Conservation (phyloP, 768 basidiomycete species). For the Tylopilus subfusipes region DNA sequence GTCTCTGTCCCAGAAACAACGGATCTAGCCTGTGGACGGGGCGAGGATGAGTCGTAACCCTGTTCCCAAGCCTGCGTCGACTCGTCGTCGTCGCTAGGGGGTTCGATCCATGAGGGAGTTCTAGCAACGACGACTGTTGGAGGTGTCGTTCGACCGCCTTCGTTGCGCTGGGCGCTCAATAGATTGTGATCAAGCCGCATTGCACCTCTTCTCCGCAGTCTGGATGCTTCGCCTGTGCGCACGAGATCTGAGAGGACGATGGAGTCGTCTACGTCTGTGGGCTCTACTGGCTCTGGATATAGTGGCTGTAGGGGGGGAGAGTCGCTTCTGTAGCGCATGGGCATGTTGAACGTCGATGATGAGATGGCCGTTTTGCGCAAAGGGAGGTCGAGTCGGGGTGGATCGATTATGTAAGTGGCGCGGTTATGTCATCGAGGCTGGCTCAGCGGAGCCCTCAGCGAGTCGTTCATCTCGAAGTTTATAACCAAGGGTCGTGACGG, state of each 20-base stretch:
- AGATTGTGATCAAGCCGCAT: conserved; percentile 54
- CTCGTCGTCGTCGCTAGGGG: conserved; percentile 32
- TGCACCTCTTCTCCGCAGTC: conserved; percentile 69
- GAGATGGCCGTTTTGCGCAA: conserved; percentile 24
- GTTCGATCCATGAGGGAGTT: conserved; percentile 34
- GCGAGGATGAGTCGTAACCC: conserved; percentile 28
- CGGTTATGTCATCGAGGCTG: conserved; percentile 3
- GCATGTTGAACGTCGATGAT: conserved; percentile 24
- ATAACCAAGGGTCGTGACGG: too few species aligned
- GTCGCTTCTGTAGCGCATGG: conserved; percentile 29
- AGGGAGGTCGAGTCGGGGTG: not conserved
- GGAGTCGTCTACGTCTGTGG: conserved; percentile 57
- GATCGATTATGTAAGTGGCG: conserved; percentile 8
- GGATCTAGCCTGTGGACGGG: conserved; percentile 22
- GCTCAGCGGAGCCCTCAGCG: too few species aligned
- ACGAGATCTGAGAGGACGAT: conserved; percentile 73
- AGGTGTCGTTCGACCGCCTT: conserved; percentile 23
- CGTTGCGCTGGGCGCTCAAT: conserved; percentile 27
- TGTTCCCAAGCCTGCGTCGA: conserved; percentile 34
- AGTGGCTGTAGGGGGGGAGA: conserved; percentile 6
- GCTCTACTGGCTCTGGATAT: conserved; percentile 24
- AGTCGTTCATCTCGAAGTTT: too few species aligned
- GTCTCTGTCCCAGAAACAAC: conserved; percentile 15
- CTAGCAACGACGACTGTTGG: conserved; percentile 27
- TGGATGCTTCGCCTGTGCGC: conserved; percentile 69